Evolutionary conservation across 2,329 filamentous ascomycete genomes (phyloP).

Genomic region (Fusarium floridanum): DNA sequence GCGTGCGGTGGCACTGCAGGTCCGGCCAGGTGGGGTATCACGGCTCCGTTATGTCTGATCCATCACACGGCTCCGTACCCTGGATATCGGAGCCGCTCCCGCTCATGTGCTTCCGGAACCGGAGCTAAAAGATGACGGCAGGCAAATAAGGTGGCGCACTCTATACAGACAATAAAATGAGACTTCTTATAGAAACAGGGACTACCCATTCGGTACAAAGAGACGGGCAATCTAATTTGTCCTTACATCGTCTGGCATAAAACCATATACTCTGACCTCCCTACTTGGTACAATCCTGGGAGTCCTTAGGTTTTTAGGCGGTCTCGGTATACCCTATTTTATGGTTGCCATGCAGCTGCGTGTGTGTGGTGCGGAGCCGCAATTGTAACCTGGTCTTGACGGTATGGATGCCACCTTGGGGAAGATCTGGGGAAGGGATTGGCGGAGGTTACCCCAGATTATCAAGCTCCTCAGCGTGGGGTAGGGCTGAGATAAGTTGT

Average conservation of each 20-base stretch:
- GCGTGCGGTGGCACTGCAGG: background rate
- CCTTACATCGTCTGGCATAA: too few relatives aligned
- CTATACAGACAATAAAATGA: background rate
- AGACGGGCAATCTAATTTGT: too few relatives aligned
- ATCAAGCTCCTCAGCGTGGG: background rate
- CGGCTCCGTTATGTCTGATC: background rate
- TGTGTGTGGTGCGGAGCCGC: background rate
- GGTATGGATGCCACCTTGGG: background rate
- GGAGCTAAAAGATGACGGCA: background rate
- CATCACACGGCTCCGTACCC: background rate
- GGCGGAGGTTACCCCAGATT: conserved; percentile 1
- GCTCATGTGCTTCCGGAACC: conserved; percentile 36
- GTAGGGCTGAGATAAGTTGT: background rate
- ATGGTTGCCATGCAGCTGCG: background rate
- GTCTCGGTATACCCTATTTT: background rate
- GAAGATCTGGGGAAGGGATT: background rate
- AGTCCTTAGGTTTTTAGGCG: background rate
- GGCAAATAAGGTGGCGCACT: background rate
- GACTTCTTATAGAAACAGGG: background rate
- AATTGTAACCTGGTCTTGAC: background rate
- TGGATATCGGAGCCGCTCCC: conserved; percentile 6
- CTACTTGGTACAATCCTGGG: background rate
- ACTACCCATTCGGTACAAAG: background rate
- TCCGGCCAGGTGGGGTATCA: background rate
- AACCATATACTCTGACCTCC: too few relatives aligned